Conservation (phyloP, 2,329 filamentous ascomycete species). For the Ophiocordyceps camponoti-saundersi region DNA sequence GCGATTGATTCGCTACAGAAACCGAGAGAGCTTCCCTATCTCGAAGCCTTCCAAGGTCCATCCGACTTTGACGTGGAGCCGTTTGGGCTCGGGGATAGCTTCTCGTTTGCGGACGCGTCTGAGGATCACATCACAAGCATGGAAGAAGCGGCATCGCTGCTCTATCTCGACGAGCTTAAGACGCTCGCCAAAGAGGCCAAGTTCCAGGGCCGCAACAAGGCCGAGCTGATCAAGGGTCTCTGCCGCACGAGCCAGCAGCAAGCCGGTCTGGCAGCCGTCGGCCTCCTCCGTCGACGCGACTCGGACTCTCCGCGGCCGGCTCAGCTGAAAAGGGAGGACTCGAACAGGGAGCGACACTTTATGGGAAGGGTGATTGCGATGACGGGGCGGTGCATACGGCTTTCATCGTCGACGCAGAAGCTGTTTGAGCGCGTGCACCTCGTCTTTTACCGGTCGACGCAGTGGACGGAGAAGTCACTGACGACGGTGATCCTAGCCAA, state of each 20-base stretch:
- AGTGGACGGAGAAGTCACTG: conserved; percentile 94
- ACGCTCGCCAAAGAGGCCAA: conserved; percentile 70
- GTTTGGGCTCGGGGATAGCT: conserved; percentile 32
- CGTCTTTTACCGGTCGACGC: conserved; percentile 87
- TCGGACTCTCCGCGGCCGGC: conserved; percentile 24
- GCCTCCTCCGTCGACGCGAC: conserved; percentile 42
- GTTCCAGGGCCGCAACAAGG: conserved; percentile 75
- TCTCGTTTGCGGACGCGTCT: conserved; percentile 69
- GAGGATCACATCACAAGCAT: conserved; percentile 57
- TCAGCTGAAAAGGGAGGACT: conserved; percentile 13
- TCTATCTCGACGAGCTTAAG: conserved; percentile 83
- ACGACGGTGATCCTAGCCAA: conserved; percentile 90
- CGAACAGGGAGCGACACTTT: conserved; percentile 59
- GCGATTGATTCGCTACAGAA: conserved; percentile 51
- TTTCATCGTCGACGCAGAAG: conserved; percentile 55
- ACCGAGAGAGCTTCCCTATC: conserved; percentile 33
- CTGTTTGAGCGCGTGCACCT: conserved; percentile 90
- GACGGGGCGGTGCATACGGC: conserved; percentile 68
- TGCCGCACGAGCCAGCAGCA: conserved; percentile 60
- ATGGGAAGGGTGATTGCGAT: conserved; percentile 58
- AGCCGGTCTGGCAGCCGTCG: conserved; percentile 52
- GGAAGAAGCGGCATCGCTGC: conserved; percentile 65
- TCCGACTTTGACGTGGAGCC: conserved; percentile 21
- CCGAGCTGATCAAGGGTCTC: conserved; percentile 59
- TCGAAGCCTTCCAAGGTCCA: conserved; percentile 4